phyloP scores from a whole-genome alignment of 1,139 yeast species.

The Cylindricascospora bacillispora region DNA sequence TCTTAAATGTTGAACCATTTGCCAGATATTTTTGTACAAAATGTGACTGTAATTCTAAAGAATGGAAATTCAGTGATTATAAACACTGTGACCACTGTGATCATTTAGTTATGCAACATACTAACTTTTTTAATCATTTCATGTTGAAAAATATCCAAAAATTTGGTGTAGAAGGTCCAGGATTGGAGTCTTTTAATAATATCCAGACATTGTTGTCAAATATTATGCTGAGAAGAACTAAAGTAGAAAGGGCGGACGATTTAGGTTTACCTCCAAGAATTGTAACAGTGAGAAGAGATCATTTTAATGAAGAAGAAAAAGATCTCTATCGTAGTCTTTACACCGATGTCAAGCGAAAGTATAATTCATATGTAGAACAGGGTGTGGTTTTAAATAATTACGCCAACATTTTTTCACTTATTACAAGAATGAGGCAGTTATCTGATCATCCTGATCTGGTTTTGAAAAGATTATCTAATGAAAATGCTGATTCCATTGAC shows the following conservation, averaged over 20 bases:
- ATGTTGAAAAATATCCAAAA: slow-evolving; percentile 86
- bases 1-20: slow-evolving; percentile 73
- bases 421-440: slow-evolving; percentile 92
- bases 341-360: slow-evolving; percentile 74
- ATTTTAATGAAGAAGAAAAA: slow-evolving; percentile 86
- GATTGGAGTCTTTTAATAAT: slow-evolving; percentile 62
- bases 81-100: slow-evolving; percentile 78
- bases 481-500: slow-evolving; percentile 22
- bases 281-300: slow-evolving; percentile 75
- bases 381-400: slow-evolving; percentile 93
- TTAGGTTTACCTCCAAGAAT: slow-evolving; percentile 91
- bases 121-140: slow-evolving; percentile 90
- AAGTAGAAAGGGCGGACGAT: slow-evolving; percentile 92
- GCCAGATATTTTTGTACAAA: slow-evolving; percentile 82
- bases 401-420: slow-evolving; percentile 89
- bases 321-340: slow-evolving; percentile 82
- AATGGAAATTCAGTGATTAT: slow-evolving; percentile 76
- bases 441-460: slow-evolving; percentile 98
- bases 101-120: slow-evolving; percentile 88
- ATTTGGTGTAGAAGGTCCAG: slow-evolving; percentile 70
- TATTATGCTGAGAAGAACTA: slow-evolving; percentile 87
- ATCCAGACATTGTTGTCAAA: slow-evolving; percentile 61
- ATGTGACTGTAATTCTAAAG: slow-evolving; percentile 69
- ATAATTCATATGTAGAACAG: slow-evolving; percentile 74
- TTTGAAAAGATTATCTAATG: slow-evolving; percentile 46